Conservation (phyloP, 129 eudicot species). For the Tanacetum coccineum region DNA sequence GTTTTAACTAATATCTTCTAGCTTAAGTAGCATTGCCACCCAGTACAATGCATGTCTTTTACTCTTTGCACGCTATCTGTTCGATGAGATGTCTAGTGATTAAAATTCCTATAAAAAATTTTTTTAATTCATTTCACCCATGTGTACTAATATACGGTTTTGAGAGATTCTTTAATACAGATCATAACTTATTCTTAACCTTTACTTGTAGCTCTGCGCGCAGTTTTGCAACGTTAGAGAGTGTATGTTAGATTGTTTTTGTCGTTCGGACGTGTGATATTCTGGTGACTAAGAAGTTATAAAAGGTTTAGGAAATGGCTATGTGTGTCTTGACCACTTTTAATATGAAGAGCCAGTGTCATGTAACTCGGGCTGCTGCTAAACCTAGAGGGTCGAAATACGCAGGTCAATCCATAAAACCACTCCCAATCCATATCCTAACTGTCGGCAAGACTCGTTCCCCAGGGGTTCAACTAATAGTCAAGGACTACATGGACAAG, state of each 20-base stretch:
- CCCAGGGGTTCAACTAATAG: conserved; percentile 60
- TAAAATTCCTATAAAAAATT: no score
- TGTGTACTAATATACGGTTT: background rate
- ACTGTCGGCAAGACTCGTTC: conserved; percentile 80
- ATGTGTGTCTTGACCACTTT: conserved; percentile 17
- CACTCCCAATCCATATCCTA: conserved; percentile 65
- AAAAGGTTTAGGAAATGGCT: conserved; percentile 17
- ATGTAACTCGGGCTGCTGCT: conserved; percentile 7
- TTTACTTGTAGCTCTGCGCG: background rate
- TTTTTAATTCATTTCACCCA: background rate
- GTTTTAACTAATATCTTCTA: background rate
- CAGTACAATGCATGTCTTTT: conserved; percentile 10
- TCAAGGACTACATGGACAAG: conserved; percentile 70
- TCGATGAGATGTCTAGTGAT: conserved; percentile 35
- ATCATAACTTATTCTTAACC: background rate
- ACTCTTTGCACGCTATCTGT: conserved; percentile 20
- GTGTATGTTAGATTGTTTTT: background rate
- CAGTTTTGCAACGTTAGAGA: no score
- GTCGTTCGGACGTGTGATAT: background rate
- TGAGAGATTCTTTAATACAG: background rate
- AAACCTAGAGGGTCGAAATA: conserved; percentile 40
- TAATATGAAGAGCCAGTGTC: conserved; percentile 23
- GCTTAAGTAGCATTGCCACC: background rate
- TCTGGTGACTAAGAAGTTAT: background rate
- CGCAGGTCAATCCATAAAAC: conserved; percentile 55